Percentiles rank a stretch among this genome's conserved stretches.
phyloP scores from a whole-genome alignment of 225 moss, liverwort and hornwort species.

The Sphagnum tenellum region DNA sequence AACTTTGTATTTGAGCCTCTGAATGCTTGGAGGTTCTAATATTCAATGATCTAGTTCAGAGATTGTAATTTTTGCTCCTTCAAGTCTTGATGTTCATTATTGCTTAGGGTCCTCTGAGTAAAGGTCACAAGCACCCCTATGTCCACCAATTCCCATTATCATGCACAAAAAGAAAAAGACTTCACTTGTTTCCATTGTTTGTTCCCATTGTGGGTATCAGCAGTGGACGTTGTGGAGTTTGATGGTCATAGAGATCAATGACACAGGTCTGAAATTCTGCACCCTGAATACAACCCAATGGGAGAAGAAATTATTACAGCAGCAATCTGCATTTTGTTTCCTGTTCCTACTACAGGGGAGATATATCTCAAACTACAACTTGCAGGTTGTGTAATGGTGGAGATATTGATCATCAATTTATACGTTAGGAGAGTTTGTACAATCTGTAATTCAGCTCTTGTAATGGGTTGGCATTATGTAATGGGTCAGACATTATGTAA shows the following conservation, averaged over 20 bases:
- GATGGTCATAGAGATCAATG: constrained; percentile 11
- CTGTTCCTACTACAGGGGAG: constrained; percentile 22
- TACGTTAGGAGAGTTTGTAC: not conserved
- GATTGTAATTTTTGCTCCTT: no score
- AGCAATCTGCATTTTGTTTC: constrained; percentile 24
- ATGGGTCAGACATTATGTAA: no score
- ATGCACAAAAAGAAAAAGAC: constrained; percentile 17
- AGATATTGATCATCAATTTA: constrained; percentile 11
- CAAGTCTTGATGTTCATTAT: no score
- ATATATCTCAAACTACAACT: constrained; percentile 3
- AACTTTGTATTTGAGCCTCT: constrained; percentile 15
- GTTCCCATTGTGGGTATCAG: constrained; percentile 7
- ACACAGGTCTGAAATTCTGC: constrained; percentile 29
- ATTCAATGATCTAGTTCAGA: no score
- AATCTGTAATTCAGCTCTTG: no score
- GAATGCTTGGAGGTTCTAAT: not conserved
- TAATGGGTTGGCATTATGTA: no score
- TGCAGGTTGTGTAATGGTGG: constrained; percentile 22
- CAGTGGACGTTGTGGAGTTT: constrained; percentile 5
- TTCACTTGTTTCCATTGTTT: constrained; percentile 4
- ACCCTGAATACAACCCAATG: constrained; percentile 18
- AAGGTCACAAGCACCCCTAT: constrained; percentile 26
- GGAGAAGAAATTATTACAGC: constrained; percentile 13
- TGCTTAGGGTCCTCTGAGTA: constrained; percentile 1
- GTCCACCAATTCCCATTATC: constrained; percentile 20